phyloP scores from a whole-genome alignment of 2,329 filamentous ascomycete species.

The Fusarium longipes region DNA sequence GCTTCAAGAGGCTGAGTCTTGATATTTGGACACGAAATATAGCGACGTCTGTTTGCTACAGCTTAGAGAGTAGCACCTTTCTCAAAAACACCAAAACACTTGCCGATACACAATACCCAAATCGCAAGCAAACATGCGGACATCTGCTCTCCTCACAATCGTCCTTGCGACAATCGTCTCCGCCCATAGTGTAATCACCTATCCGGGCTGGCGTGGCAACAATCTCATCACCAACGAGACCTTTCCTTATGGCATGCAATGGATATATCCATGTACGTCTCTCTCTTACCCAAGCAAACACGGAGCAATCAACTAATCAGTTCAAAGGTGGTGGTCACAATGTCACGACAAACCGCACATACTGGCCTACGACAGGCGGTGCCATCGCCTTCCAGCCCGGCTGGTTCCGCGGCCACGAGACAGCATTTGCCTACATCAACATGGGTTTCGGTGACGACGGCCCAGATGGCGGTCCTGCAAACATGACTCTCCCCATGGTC shows the following conservation, averaged over 20 bases:
- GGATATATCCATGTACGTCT: slow-evolving; percentile 90
- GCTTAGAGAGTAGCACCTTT: neutral
- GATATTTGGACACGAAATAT: slow-evolving; percentile 4
- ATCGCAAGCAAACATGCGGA: slow-evolving; percentile 57
- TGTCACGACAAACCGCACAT: slow-evolving; percentile 83
- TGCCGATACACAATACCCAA: neutral
- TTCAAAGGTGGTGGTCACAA: slow-evolving; percentile 82
- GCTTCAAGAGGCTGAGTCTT: slow-evolving; percentile 37
- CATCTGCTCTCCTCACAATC: slow-evolving; percentile 57
- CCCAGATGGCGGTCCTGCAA: slow-evolving; percentile 73
- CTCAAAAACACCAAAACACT: neutral
- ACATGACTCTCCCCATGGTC: slow-evolving; percentile 89
- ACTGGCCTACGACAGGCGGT: slow-evolving; percentile 89
- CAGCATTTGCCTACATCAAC: slow-evolving; percentile 89
- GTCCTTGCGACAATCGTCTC: slow-evolving; percentile 62
- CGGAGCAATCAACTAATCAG: slow-evolving; percentile 25
- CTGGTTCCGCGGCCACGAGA: slow-evolving; percentile 91
- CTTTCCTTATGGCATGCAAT: slow-evolving; percentile 92
- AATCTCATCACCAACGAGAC: slow-evolving; percentile 82
- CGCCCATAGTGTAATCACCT: slow-evolving; percentile 86
- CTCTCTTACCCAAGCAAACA: neutral
- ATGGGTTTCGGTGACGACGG: slow-evolving; percentile 81
- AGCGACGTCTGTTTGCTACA: slow-evolving; percentile 6
- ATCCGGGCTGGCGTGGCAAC: slow-evolving; percentile 88
- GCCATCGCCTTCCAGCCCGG: slow-evolving; percentile 92